Evolutionary conservation across 73 alveolate species (phyloP).

Genomic region (Tetrahymena malaccensis): DNA sequence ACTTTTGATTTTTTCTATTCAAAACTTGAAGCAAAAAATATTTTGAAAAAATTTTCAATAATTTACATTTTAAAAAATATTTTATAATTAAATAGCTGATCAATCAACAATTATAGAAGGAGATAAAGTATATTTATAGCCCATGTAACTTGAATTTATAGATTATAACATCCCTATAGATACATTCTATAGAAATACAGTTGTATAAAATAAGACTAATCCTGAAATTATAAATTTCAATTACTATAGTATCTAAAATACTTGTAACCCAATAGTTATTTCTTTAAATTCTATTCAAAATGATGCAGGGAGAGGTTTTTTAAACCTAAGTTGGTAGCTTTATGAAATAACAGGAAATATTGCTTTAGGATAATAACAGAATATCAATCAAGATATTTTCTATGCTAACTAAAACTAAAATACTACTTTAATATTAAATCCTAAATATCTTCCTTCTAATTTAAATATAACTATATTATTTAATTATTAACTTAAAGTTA

Average conservation of each 20-base stretch:
- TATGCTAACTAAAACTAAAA: background rate
- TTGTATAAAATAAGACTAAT: background rate
- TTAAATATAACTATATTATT: background rate
- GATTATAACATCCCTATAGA: background rate
- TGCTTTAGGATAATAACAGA: background rate
- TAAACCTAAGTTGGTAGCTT: background rate
- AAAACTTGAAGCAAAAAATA: too few species aligned
- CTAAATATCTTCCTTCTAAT: background rate
- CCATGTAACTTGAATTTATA: background rate
- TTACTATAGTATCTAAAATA: background rate
- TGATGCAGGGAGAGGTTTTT: background rate
- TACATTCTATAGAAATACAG: background rate
- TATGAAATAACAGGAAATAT: background rate
- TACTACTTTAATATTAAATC: background rate
- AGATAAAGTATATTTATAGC: background rate
- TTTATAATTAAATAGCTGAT: too few species aligned
- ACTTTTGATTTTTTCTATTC: too few species aligned
- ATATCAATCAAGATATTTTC: too few species aligned
- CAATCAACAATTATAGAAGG: background rate
- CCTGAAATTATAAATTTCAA: too few species aligned
- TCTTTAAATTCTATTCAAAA: background rate
- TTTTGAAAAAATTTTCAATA: too few species aligned
- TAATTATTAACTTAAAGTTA: background rate
- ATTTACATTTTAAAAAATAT: too few species aligned
- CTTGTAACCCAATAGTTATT: background rate